Evolutionary conservation across 116 monocot genomes (phyloP).

Genomic region (Zostera marina): DNA sequence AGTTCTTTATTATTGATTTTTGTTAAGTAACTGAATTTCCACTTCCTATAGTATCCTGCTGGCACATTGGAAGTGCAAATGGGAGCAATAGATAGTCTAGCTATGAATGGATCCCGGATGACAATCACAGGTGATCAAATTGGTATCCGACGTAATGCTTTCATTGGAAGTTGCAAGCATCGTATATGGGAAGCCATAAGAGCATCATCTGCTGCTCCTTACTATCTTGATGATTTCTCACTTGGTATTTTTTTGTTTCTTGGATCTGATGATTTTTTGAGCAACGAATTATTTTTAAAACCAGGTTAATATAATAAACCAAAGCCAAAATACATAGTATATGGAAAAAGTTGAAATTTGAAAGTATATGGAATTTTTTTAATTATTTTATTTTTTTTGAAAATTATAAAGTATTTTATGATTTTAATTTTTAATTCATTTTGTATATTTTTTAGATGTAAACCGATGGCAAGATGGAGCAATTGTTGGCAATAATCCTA

Average conservation of each 20-base stretch:
- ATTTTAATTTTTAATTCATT: background rate
- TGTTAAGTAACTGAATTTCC: background rate
- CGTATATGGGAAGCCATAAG: slow-evolving; percentile 93
- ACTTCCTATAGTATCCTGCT: slow-evolving; percentile 55
- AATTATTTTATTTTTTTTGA: too few relatives aligned
- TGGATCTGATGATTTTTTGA: background rate
- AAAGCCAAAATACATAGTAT: too few relatives aligned
- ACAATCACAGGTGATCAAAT: slow-evolving; percentile 15
- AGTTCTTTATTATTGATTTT: background rate
- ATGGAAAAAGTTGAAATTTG: too few relatives aligned
- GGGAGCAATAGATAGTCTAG: slow-evolving; percentile 40
- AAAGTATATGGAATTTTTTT: too few relatives aligned
- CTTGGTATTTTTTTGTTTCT: slow-evolving; percentile 38
- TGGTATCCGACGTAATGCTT: slow-evolving; percentile 48
- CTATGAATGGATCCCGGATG: slow-evolving; percentile 17
- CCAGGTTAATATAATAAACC: too few relatives aligned
- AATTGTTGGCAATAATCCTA: slow-evolving; percentile 97
- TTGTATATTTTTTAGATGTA: slow-evolving; percentile 38
- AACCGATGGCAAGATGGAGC: slow-evolving; percentile 99
- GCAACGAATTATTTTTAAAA: background rate
- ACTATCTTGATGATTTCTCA: slow-evolving; percentile 98
- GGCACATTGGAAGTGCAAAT: slow-evolving; percentile 64
- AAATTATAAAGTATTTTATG: slow-evolving; percentile 2
- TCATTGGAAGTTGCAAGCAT: slow-evolving; percentile 93
- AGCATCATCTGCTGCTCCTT: slow-evolving; percentile 98